These are phyloP conservation scores for Phaeosphaeriaceae sp. DNA, from an alignment of 2,329 filamentous ascomycete species.

Conservation along the genomic window DNA sequence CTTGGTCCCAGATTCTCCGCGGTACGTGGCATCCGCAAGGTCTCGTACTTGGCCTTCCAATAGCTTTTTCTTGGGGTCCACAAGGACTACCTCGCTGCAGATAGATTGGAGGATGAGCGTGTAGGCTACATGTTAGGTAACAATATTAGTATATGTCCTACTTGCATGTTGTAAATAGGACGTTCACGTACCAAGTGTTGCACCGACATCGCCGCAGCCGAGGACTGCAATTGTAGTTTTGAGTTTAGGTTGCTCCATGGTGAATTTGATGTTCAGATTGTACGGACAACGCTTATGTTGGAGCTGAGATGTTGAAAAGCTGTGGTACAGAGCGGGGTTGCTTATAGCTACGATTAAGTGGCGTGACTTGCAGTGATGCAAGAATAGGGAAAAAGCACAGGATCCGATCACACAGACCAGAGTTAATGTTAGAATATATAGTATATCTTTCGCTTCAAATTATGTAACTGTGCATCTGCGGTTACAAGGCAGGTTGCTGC, in stretches of 20 bases:
- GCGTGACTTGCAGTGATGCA: background rate
- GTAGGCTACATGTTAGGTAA: conserved; percentile 44
- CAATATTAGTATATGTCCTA: too few species aligned
- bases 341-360: background rate
- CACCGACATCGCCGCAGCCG: conserved; percentile 59
- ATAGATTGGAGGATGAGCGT: conserved; percentile 59
- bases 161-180: too few species aligned
- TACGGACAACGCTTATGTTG: background rate
- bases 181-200: conserved; percentile 45
- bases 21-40: conserved; percentile 59
- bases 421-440: background rate
- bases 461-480: background rate
- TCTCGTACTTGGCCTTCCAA: conserved; percentile 60
- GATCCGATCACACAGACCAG: background rate
- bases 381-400: background rate
- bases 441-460: background rate
- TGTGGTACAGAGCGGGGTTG: background rate
- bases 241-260: conserved; percentile 36
- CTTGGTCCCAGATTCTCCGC: conserved; percentile 51
- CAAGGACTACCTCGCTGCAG: conserved; percentile 59
- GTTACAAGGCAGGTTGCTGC: background rate
- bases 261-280: conserved; percentile 3
- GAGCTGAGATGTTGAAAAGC: background rate
- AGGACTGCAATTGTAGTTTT: conserved; percentile 57
- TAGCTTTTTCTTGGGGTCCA: conserved; percentile 57